A percentile compares a stretch with the other conserved stretches of the same genome.
phyloP scores from a whole-genome alignment of 768 basidiomycete genomes.

The Trametes meyenii region DNA sequence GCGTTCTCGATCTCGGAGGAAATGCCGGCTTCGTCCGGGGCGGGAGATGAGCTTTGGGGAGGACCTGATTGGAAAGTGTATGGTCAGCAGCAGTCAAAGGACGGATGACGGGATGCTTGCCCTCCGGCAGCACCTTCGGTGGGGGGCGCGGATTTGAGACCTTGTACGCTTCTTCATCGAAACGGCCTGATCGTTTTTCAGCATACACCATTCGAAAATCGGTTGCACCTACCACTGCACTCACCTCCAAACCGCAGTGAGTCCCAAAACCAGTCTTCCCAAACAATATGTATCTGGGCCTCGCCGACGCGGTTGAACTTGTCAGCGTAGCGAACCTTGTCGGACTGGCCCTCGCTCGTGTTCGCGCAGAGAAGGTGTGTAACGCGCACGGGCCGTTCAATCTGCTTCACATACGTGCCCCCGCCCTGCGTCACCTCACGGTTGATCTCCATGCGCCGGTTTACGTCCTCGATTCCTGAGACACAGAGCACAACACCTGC shows the following conservation, averaged over 20 bases:
- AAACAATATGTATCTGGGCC: slow-evolving; percentile 76
- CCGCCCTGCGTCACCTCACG: slow-evolving; percentile 58
- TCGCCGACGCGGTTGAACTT: slow-evolving; percentile 73
- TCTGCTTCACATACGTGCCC: slow-evolving; percentile 71
- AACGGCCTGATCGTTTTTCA: slow-evolving; percentile 48
- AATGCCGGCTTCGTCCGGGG: slow-evolving; percentile 15
- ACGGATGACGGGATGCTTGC: slow-evolving; percentile 15
- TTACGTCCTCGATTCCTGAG: slow-evolving; percentile 72
- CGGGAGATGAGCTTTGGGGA: slow-evolving; percentile 26
- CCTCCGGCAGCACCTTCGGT: slow-evolving; percentile 41
- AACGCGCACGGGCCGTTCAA: slow-evolving; percentile 77
- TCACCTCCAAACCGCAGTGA: slow-evolving; percentile 65
- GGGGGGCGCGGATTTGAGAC: slow-evolving; percentile 63
- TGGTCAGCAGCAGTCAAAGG: background rate
- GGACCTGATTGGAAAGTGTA: slow-evolving; percentile 18
- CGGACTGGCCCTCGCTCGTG: slow-evolving; percentile 52
- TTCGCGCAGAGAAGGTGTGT: slow-evolving; percentile 86
- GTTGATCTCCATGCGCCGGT: slow-evolving; percentile 64
- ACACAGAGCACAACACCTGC: slow-evolving; percentile 67
- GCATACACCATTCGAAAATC: background rate
- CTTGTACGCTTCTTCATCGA: slow-evolving; percentile 63
- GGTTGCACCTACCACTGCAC: background rate
- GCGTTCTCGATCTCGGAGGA: slow-evolving; percentile 24
- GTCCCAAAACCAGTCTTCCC: slow-evolving; percentile 99
- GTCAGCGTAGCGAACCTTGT: slow-evolving; percentile 79